phyloP scores from a whole-genome alignment of 306 rosid species.

The Castanopsis chinensis region DNA sequence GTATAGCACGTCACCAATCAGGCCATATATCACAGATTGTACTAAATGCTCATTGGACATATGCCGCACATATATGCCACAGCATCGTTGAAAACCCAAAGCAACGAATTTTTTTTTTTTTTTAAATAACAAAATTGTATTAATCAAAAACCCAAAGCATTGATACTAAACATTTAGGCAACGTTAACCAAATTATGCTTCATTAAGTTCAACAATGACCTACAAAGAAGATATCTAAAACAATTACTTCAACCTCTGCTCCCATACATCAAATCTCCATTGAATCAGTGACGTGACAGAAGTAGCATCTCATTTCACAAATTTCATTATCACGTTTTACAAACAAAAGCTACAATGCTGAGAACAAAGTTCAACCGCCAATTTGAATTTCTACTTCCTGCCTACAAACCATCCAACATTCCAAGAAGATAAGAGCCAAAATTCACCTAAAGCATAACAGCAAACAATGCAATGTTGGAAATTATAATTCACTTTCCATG shows the following conservation, averaged over 20 bases:
- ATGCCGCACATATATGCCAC: neutral
- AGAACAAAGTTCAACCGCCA: no score
- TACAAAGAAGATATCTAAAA: neutral
- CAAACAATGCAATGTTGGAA: neutral
- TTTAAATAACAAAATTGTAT: no score
- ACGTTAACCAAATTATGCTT: neutral
- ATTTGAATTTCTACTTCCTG: no score
- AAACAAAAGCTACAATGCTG: constrained; percentile 12
- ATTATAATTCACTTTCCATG: no score
- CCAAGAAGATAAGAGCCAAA: neutral
- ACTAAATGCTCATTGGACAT: neutral
- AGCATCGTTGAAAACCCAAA: neutral
- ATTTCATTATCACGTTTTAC: neutral
- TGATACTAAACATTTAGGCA: neutral
- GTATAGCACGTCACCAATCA: neutral
- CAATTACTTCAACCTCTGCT: neutral
- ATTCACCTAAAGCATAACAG: neutral
- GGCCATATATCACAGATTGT: neutral
- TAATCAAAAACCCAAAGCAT: neutral
- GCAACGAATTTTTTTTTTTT: no score
- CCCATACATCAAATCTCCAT: neutral
- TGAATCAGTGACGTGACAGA: neutral
- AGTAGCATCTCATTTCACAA: neutral
- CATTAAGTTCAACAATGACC: neutral
- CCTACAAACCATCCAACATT: neutral